Evolutionary conservation across 352 stramenopile genomes (phyloP).

Genomic region (Achlya hypogyna): DNA sequence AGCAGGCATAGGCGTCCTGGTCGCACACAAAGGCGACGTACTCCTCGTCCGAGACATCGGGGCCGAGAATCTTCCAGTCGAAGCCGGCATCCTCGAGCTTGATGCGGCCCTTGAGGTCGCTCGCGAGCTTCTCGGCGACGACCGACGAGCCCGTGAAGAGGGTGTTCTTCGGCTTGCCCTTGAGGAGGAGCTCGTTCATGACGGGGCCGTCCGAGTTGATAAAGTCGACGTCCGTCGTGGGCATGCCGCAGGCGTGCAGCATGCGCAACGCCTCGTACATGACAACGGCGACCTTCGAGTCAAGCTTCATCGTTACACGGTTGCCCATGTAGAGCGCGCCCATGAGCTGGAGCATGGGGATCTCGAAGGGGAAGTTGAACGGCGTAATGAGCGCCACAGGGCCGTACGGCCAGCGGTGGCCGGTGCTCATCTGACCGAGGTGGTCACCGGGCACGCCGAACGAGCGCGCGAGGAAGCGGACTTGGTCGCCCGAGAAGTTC

Average conservation of each 20-base stretch:
- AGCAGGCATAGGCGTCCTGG: slow-evolving; percentile 97
- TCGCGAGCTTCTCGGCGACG: slow-evolving; percentile 90
- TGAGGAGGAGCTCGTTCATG: slow-evolving; percentile 92
- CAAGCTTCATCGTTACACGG: slow-evolving; percentile 93
- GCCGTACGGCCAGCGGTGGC: slow-evolving; percentile 95
- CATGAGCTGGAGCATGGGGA: slow-evolving; percentile 98
- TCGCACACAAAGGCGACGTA: slow-evolving; percentile 98
- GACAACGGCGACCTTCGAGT: slow-evolving; percentile 93
- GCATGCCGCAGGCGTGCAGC: slow-evolving; percentile 94
- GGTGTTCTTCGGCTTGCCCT: slow-evolving; percentile 92
- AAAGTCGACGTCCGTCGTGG: slow-evolving; percentile 92
- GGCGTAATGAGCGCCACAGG: slow-evolving; percentile 94
- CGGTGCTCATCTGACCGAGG: slow-evolving; percentile 88
- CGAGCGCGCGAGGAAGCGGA: slow-evolving; percentile 93
- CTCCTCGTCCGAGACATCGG: slow-evolving; percentile 93
- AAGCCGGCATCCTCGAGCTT: slow-evolving; percentile 98
- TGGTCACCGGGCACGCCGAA: slow-evolving; percentile 96
- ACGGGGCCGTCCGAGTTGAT: slow-evolving; percentile 92
- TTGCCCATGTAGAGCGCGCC: slow-evolving; percentile 98
- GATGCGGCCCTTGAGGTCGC: slow-evolving; percentile 86
- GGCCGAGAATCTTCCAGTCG: slow-evolving; percentile 97
- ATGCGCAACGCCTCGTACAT: slow-evolving; percentile 97
- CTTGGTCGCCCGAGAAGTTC: slow-evolving; percentile 96
- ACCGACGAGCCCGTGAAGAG: slow-evolving; percentile 95
- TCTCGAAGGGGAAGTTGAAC: slow-evolving; percentile 99